These are phyloP conservation scores for Theobroma cacao DNA, from an alignment of 345 rosid species.

Conservation along the genomic window DNA sequence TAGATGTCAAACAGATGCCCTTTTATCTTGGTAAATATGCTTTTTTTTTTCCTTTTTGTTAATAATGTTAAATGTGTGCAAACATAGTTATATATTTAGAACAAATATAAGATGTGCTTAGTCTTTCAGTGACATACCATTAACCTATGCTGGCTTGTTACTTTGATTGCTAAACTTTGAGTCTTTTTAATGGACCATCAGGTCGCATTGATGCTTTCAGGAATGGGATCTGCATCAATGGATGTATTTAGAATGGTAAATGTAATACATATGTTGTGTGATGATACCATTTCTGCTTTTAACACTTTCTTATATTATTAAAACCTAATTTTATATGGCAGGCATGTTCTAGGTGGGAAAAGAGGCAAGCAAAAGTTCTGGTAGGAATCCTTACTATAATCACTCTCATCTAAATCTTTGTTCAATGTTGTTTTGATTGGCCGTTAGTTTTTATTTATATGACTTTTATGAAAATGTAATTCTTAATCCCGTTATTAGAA, in stretches of 20 bases:
- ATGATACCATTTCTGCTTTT: not conserved
- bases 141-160: not conserved
- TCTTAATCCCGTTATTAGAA: too few species aligned
- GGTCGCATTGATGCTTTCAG: slow-evolving; percentile 97
- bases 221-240: slow-evolving; percentile 74
- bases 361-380: slow-evolving; percentile 89
- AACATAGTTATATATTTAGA: not conserved
- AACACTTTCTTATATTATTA: not conserved
- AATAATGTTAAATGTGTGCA: not conserved
- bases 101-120: not conserved
- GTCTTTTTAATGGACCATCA: slow-evolving; percentile 35
- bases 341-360: slow-evolving; percentile 94
- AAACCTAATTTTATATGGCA: slow-evolving; percentile 30
- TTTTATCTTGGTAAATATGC: not conserved
- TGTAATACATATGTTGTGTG: not conserved
- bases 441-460: not conserved
- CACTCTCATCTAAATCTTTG: not conserved
- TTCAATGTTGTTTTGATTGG: not conserved
- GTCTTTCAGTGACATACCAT: not conserved
- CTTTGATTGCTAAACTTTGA: not conserved
- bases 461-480: too few species aligned
- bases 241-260: slow-evolving; percentile 93
- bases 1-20: not conserved
- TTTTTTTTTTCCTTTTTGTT: not conserved
- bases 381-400: slow-evolving; percentile 38